Evolutionary conservation across 1,139 yeast genomes (phyloP).

Genomic region (Kurtzmaniella quercitrusa): DNA sequence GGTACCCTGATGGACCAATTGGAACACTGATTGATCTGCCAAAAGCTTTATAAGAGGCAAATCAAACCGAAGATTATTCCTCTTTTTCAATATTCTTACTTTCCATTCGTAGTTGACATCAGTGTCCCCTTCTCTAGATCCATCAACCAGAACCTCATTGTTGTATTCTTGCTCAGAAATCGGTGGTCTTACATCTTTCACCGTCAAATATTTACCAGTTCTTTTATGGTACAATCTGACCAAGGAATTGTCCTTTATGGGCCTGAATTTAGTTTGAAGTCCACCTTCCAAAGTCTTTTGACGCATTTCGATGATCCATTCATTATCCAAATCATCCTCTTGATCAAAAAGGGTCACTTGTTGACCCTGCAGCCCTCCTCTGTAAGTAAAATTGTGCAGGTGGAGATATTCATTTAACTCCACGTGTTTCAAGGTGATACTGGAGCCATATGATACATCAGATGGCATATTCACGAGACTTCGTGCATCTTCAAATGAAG

Average conservation of each 20-base stretch:
- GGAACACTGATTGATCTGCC: slow-evolving; percentile 54
- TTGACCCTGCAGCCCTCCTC: slow-evolving; percentile 56
- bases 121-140: slow-evolving; percentile 37
- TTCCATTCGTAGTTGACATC: slow-evolving; percentile 53
- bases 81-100: slow-evolving; percentile 29
- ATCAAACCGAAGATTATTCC: slow-evolving; percentile 24
- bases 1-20: slow-evolving; percentile 55
- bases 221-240: slow-evolving; percentile 58
- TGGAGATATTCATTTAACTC: slow-evolving; percentile 63
- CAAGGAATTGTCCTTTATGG: slow-evolving; percentile 45
- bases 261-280: slow-evolving; percentile 25
- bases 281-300: slow-evolving; percentile 28
- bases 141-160: slow-evolving; percentile 65
- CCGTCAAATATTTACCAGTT: slow-evolving; percentile 59
- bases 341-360: slow-evolving; percentile 62
- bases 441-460: slow-evolving; percentile 60
- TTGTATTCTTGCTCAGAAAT: slow-evolving; percentile 78
- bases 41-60: slow-evolving; percentile 39
- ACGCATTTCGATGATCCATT: slow-evolving; percentile 60
- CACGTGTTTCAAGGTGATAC: slow-evolving; percentile 63
- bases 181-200: slow-evolving; percentile 63
- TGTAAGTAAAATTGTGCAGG: slow-evolving; percentile 55
- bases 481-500: slow-evolving; percentile 41
- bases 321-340: slow-evolving; percentile 51
- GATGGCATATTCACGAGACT: slow-evolving; percentile 35